Base-by-base conservation (phyloP, 1,139 yeast species). In the Candida sp. region DNA sequence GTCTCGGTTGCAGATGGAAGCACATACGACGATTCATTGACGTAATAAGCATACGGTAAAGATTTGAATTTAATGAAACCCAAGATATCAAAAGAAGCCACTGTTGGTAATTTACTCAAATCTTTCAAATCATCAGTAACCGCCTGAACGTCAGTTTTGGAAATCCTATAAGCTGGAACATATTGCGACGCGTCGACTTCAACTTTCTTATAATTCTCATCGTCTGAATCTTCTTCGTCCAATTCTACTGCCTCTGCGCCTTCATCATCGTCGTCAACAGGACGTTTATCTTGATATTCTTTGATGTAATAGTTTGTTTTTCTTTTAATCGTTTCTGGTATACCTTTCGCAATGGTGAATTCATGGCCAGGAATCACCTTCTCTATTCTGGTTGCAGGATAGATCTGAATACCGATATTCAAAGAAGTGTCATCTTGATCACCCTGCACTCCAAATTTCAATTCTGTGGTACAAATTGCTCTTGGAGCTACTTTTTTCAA, bases 21-120 rank as follows among this genome's bases (percentile, higher is more conserved):
- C 3, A 89, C 70, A 43, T 80, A 75, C n/a, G 69, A 71, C 0
- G 93, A 66, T 41, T 83, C 90, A 1, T 79, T 79, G 44, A 79
- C 75, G 33, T 79, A 67, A 51, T 74, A 79, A 55, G 84, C 82
- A 3, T 82, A 71, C 0, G 89, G 87, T 4, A 88, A 55, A 2
- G 64, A 58, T 0, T 55, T 54, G 12, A 56, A 54, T 6, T 70
- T 68, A 7, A 82, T 62, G 50, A 88, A 82, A 0, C 90, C 90
- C 30, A 87, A 54, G 4, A 90, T 68, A 56, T 84, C 89, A 22
- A 88, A 56, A 0, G 84, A 81, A 0, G 81, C 70, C 3, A 49
- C 44, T 0, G 81, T 69, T 3, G 64, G 58, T 25, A 81, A 70
- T n/a, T 60, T 61, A 15, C 80, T 58, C 2, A 69, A 63, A 21